These are phyloP conservation scores for Fusarium sp. DNA, from an alignment of 2,329 filamentous ascomycete genomes.

Conservation along the genomic window DNA sequence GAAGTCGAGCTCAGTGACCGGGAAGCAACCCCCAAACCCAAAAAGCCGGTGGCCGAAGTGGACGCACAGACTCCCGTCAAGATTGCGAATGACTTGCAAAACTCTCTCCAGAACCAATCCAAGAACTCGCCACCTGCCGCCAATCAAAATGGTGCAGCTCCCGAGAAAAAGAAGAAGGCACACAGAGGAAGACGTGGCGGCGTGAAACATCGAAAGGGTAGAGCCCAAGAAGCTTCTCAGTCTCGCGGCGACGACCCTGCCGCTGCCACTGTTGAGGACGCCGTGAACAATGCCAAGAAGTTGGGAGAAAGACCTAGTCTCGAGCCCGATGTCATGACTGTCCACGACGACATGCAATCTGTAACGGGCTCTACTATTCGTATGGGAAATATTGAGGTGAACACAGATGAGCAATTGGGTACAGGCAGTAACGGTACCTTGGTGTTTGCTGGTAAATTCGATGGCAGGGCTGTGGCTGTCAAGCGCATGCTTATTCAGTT, in stretches of 20 bases:
- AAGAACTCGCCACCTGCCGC: background rate
- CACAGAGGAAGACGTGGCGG: slow-evolving; percentile 79
- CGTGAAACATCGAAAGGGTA: slow-evolving; percentile 71
- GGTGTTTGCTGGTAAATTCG: slow-evolving; percentile 94
- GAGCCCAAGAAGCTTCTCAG: slow-evolving; percentile 63
- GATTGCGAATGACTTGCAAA: slow-evolving; percentile 1
- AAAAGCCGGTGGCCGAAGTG: background rate
- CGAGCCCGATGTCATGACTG: slow-evolving; percentile 71
- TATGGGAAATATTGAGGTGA: slow-evolving; percentile 73
- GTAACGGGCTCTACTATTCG: slow-evolving; percentile 69
- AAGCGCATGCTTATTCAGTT: slow-evolving; percentile 98
- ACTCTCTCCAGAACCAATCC: background rate
- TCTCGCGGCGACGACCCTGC: slow-evolving; percentile 60
- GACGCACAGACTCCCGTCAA: slow-evolving; percentile 1
- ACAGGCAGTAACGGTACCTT: slow-evolving; percentile 97
- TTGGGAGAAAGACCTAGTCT: slow-evolving; percentile 64
- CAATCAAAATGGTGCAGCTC: slow-evolving; percentile 25
- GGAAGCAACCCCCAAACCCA: slow-evolving; percentile 31
- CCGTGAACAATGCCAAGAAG: slow-evolving; percentile 68
- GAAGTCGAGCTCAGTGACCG: slow-evolving; percentile 27
- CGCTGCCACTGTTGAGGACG: slow-evolving; percentile 68
- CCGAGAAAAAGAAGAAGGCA: slow-evolving; percentile 73
- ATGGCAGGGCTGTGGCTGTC: slow-evolving; percentile 91
- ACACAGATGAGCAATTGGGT: slow-evolving; percentile 71
- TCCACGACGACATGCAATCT: slow-evolving; percentile 67